Evolutionary conservation across 2,329 filamentous ascomycete genomes (phyloP).

Genomic region (Purpureocillium lavendulum): DNA sequence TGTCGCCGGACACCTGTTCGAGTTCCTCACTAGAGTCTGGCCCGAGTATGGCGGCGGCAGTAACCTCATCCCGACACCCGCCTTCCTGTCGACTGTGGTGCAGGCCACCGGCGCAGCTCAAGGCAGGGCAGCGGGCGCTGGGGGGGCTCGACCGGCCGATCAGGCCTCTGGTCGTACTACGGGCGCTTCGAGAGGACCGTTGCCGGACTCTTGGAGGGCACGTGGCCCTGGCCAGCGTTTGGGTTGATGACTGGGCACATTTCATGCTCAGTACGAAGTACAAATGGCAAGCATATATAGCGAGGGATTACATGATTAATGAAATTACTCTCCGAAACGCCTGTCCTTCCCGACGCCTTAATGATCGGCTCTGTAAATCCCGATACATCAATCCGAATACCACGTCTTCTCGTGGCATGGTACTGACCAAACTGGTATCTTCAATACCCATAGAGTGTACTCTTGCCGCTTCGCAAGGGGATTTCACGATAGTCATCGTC

Average conservation of each 20-base stretch:
- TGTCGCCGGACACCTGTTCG: slow-evolving; percentile 78
- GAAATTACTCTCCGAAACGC: too few relatives aligned
- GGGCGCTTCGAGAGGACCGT: slow-evolving; percentile 35
- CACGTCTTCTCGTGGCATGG: too few relatives aligned
- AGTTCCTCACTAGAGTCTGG: slow-evolving; percentile 83
- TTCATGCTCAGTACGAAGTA: too few relatives aligned
- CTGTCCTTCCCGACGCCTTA: too few relatives aligned
- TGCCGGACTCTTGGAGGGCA: slow-evolving; percentile 56
- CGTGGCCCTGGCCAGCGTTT: slow-evolving; percentile 56
- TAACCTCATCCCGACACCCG: slow-evolving; percentile 68
- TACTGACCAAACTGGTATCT: too few relatives aligned
- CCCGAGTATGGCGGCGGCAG: slow-evolving; percentile 79
- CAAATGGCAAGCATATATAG: too few relatives aligned
- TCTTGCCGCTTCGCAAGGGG: slow-evolving; percentile 26
- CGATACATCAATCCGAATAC: too few relatives aligned
- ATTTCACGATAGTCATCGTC: slow-evolving; percentile 14
- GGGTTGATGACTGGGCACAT: slow-evolving; percentile 29
- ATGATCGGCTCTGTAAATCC: too few relatives aligned
- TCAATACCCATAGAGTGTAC: slow-evolving; percentile 21
- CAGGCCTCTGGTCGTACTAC: slow-evolving; percentile 29
- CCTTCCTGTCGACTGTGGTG: slow-evolving; percentile 61
- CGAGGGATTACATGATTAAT: too few relatives aligned
- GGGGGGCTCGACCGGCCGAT: slow-evolving; percentile 27
- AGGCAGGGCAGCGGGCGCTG: slow-evolving; percentile 43
- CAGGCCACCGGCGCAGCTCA: slow-evolving; percentile 23